Conservation (phyloP, 2,329 filamentous ascomycete genomes). For the Lasiodiplodia theobromae region DNA sequence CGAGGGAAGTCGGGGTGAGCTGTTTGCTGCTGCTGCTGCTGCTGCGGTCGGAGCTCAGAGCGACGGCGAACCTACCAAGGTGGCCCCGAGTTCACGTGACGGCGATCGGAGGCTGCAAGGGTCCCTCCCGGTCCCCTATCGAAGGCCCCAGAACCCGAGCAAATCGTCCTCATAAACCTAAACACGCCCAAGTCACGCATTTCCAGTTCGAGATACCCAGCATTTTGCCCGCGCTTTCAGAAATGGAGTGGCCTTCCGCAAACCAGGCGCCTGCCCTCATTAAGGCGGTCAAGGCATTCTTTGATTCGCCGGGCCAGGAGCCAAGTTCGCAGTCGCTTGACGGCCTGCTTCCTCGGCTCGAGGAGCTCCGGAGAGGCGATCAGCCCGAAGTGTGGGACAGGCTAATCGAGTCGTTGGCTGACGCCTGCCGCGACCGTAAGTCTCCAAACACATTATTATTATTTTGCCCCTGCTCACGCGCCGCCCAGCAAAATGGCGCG, state of each 20-base stretch:
- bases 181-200: neutral
- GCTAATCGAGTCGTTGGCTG: slow-evolving; percentile 20
- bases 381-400: slow-evolving; percentile 20
- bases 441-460: neutral
- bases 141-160: slow-evolving; percentile 22
- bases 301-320: slow-evolving; percentile 20
- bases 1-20: neutral
- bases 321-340: slow-evolving; percentile 1
- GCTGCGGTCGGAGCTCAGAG: slow-evolving; percentile 10
- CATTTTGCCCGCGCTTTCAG: neutral
- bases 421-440: slow-evolving; percentile 28
- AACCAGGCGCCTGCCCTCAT: neutral
- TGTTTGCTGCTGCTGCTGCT: neutral
- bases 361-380: slow-evolving; percentile 25
- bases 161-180: neutral
- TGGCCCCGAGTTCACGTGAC: slow-evolving; percentile 17
- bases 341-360: slow-evolving; percentile 1
- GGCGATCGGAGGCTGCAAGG: neutral
- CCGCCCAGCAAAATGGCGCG: slow-evolving; percentile 41
- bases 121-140: slow-evolving; percentile 19
- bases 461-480: slow-evolving; percentile 36
- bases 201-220: neutral
- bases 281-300: slow-evolving; percentile 13
- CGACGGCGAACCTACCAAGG: slow-evolving; percentile 5
- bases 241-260: slow-evolving; percentile 28